Evolutionary conservation across 495 filamentous ascomycete genomes (phyloP).

Genomic region (Evansstolkia leycettana): DNA sequence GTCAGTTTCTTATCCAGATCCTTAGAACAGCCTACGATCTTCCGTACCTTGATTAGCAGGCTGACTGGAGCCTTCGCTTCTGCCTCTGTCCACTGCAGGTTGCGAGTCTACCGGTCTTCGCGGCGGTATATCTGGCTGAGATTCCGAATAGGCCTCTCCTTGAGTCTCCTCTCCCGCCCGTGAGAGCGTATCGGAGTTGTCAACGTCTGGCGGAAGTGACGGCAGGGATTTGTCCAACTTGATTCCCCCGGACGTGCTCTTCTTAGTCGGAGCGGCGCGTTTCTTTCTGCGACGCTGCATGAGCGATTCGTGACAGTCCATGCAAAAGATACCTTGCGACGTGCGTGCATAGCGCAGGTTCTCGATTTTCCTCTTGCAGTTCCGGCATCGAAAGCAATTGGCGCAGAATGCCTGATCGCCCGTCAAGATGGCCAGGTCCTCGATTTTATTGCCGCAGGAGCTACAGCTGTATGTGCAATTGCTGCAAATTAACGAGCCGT

Average conservation of each 20-base stretch:
- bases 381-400: slow-evolving; percentile 91
- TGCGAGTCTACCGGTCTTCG: slow-evolving; percentile 35
- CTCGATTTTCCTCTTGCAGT: slow-evolving; percentile 97
- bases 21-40: slow-evolving; percentile 11
- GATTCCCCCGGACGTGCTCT: slow-evolving; percentile 44
- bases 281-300: slow-evolving; percentile 95
- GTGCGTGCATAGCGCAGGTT: slow-evolving; percentile 96
- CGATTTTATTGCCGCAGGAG: slow-evolving; percentile 94
- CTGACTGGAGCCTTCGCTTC: slow-evolving; percentile 6
- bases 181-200: slow-evolving; percentile 45
- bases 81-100: slow-evolving; percentile 15
- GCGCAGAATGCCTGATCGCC: slow-evolving; percentile 99
- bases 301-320: slow-evolving; percentile 97
- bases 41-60: slow-evolving; percentile 14
- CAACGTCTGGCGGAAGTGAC: slow-evolving; percentile 69
- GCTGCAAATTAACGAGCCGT: slow-evolving; percentile 97
- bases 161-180: slow-evolving; percentile 55
- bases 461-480: slow-evolving; percentile 99
- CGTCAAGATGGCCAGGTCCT: slow-evolving; percentile 94
- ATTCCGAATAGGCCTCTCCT: slow-evolving; percentile 51
- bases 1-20: slow-evolving; percentile 2
- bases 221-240: slow-evolving; percentile 90
- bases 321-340: slow-evolving; percentile 98
- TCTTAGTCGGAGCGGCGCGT: slow-evolving; percentile 45
- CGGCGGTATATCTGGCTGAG: slow-evolving; percentile 59